These are phyloP conservation scores for Cladosporium oxysporum DNA, from an alignment of 2,329 filamentous ascomycete genomes.

Conservation along the genomic window DNA sequence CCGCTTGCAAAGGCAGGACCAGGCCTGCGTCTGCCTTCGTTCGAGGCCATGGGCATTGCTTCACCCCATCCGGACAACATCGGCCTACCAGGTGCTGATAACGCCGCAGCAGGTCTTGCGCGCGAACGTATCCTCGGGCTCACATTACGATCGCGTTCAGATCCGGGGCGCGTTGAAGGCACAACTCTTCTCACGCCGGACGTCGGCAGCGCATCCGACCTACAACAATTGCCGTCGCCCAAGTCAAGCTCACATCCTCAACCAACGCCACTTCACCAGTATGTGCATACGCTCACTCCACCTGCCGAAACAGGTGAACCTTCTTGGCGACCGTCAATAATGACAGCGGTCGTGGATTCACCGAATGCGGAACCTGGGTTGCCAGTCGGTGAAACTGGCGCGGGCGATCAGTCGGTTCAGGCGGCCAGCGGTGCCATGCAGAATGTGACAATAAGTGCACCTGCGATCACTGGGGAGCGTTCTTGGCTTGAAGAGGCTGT, in stretches of 20 bases:
- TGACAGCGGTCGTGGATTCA: constrained; percentile 42
- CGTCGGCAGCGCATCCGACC: constrained; percentile 6
- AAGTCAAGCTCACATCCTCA: constrained; percentile 3
- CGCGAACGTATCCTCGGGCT: constrained; percentile 6
- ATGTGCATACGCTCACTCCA: constrained; percentile 48
- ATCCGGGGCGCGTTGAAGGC: constrained; percentile 9
- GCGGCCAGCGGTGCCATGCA: constrained; percentile 17
- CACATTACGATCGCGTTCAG: constrained; percentile 6
- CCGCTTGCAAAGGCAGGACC: constrained; percentile 30
- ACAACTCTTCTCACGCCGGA: constrained; percentile 12
- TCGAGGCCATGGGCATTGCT: constrained; percentile 54
- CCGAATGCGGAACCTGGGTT: constrained; percentile 42
- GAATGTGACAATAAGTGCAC: not conserved
- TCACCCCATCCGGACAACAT: constrained; percentile 48
- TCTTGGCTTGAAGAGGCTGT: constrained; percentile 35
- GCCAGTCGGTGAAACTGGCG: constrained; percentile 13
- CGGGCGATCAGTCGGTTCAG: constrained; percentile 14
- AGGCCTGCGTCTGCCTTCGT: constrained; percentile 55
- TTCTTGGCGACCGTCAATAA: constrained; percentile 40
- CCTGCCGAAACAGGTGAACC: constrained; percentile 46
- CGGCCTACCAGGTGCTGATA: constrained; percentile 27
- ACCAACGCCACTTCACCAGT: constrained; percentile 31
- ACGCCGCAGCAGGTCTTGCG: constrained; percentile 24
- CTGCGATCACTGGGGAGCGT: constrained; percentile 13
- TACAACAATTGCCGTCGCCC: not conserved